Base-by-base conservation (phyloP, 768 basidiomycete species). In the Chalciporus piperatus region DNA sequence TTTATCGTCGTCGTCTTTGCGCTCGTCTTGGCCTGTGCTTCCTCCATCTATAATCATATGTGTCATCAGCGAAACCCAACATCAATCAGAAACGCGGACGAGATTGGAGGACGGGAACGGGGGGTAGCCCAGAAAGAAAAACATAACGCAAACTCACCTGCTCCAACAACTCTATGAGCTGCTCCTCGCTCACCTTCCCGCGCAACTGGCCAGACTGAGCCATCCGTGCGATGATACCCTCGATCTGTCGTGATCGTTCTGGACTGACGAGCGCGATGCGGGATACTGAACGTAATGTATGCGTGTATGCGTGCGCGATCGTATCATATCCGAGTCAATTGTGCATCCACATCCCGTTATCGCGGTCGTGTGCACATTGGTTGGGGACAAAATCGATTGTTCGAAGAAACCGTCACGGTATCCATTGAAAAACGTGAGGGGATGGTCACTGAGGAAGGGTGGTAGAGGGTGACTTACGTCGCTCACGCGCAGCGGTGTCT, bases 251-350 rank as follows among this genome's bases (percentile, higher is more conserved):
- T 16, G 91, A 87, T 64, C 90, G 76, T 37, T 89, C 83, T 0
- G 90, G 85, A 57, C 89, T 88, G 59, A 95, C 93, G 25, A 96
- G 82, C 4, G 85, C 80, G 56, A 96, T 95, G 44, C 94, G 84
- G 10, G 89, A 85, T 50, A 95, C 92, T 96, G 62, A 22, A n/a
- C 27, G 27, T 27, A 4, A 22, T 22, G 22, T 4, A 22, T 22
- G 2, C 22, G 22, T 22, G 22, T 22, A 4, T 22, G 27, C 27
- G 27, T 27, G 27, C 9, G 27, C 27, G 27, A 27, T 27, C 27
- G 27, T 27, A 27, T 27, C 27, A 5, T 32, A 32, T 32, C 27
- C 27, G 27, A 27, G 27, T 27, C 30, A 10, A 10, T 32, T n/a
- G 10, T 10, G 10, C 30, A 10, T 32, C 16, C 35, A 37, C 39